Base-by-base conservation (phyloP, 495 filamentous ascomycete genomes). In the Aspergillus sclerotioniger region DNA sequence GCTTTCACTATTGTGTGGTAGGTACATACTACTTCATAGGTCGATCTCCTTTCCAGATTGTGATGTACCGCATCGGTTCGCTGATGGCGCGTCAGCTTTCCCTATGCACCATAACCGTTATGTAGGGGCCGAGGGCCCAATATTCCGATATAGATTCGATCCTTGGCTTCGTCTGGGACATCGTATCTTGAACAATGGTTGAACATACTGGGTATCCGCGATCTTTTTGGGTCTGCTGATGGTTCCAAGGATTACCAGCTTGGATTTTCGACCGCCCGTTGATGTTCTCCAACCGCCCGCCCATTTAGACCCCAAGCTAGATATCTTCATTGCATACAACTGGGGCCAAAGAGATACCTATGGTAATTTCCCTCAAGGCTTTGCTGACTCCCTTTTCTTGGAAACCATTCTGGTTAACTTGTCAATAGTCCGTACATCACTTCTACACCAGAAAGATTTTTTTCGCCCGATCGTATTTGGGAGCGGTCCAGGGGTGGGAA, bases 401-500 rank as follows among this genome's bases (percentile, higher is more conserved):
- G n/a, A 41, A n/a, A 2, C n/a, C 9, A 3, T n/a, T 12, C 37
- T n/a, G 37, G 3, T 15, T 8, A 37, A 37, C 37, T 41, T n/a
- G 13, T 21, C 6, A 49, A n/a, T 28, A 29, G 4, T 29, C 5
- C 13, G 17, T 16, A 50, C 47, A 50, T 25, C n/a, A 16, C 47
- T 15, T 49, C 25, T 13, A 31, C 47, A 25, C 29, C 15, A 25
- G n/a, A 31, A 16, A 32, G 47, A 50, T 16, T 50, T 31, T 31
- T 50, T 32, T 21, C 28, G 21, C 31, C 47, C 31, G 47, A 50
- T 50, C 47, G 47, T 10, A 19, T 21, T 43, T 39, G 29, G 25
- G 41, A 7, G 44, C 28, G 59, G n/a, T 41, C 51, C 47, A 52
- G 59, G 48, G 54, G 50, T 8, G 28, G 37, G 15, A 41, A 33